Base-by-base conservation (phyloP, 2,329 filamentous ascomycete species). In the Lithohypha guttulata region DNA sequence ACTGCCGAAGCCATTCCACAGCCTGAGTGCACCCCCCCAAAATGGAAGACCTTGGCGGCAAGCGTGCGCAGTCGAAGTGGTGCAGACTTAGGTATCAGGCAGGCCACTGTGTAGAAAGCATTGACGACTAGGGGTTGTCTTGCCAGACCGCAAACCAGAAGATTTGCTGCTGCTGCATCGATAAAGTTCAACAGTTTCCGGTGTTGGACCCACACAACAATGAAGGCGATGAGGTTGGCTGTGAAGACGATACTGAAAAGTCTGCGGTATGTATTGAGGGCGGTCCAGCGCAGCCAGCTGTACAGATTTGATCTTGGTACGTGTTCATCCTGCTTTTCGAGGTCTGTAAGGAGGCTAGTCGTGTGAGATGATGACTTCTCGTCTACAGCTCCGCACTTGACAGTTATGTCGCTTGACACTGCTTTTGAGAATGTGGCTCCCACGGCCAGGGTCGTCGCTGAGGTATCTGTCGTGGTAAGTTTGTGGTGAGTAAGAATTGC, bases 201-300 rank as follows among this genome's bases (percentile, higher is more conserved):
- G 19, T 35, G 49, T 34, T 47, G 18, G 23, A 36, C 30, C 30
- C 6, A 33, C 22, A 55, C 11, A 8, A 50, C 15, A 28, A 51
- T 9, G 10, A 56, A 36, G 10, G 52, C 49, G 14, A 55, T 48
- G 9, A 58, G 36, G 47, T 77, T 77, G 45, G 60, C 52, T 25
- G 74, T 47, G 43, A 70, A 65, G 20, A 73, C 59, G 7, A 74
- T 35, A 28, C 68, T 67, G 55, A 77, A 76, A 6, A 77, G 65
- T 3, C 68, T 65, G 15, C 73, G 66, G 49, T 77, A 77, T 18
- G 69, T 60, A 38, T 69, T 70, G 50, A 74, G 33, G 15, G 20
- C 20, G 3, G 33, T 35, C 20, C 26, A 35, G 11, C 33, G 25
- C 22, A 35, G 20, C 4, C 17, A 25, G 15, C 33, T 35, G n/a